Conservation (phyloP, 805 yeast genomes). For the Suhomyces sp. region DNA sequence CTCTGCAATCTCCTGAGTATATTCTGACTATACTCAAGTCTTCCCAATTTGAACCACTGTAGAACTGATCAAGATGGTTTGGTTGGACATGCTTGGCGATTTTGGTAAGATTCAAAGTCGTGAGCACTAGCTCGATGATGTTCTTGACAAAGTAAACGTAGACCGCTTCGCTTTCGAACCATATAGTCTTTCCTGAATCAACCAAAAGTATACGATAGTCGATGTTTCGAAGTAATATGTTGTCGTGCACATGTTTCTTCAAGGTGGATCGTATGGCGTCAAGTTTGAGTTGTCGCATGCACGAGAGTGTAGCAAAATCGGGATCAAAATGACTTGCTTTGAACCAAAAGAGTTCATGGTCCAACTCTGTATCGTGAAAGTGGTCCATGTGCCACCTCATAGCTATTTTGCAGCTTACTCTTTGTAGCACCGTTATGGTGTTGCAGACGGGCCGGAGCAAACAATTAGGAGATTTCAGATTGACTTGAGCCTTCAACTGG, state of each 20-base stretch:
- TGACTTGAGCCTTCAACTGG: neutral
- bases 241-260: neutral
- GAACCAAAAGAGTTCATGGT: neutral
- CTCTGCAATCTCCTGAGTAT: neutral
- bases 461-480: neutral
- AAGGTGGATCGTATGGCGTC: neutral
- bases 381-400: neutral
- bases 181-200: neutral
- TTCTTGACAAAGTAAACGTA: neutral
- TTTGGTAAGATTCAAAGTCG: neutral
- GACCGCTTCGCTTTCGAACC: neutral
- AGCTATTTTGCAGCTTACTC: neutral
- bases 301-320: neutral
- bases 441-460: neutral
- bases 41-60: neutral
- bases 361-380: neutral
- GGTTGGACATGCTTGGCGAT: neutral
- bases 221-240: neutral
- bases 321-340: neutral
- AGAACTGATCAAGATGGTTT: neutral
- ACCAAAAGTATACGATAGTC: neutral
- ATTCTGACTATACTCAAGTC: constrained; percentile 1
- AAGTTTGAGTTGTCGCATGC: neutral
- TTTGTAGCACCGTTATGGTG: neutral
- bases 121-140: neutral